Conservation (phyloP, 164 flowering plant species). For the Vitis rupestris region DNA sequence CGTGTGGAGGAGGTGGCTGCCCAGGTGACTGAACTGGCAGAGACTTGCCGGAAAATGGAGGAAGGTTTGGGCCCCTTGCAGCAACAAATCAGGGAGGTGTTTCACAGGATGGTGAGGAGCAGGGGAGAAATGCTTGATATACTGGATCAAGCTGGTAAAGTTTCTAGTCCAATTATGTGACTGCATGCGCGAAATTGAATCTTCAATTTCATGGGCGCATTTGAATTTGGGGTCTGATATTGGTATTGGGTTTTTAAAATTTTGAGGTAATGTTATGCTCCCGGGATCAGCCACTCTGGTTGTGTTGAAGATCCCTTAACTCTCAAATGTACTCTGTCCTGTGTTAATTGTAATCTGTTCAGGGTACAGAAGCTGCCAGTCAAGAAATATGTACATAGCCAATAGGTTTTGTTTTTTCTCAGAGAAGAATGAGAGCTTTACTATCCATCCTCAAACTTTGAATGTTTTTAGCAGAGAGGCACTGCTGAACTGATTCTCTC, state of each 20-base stretch:
- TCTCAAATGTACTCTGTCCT: not conserved
- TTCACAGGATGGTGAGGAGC: slow-evolving; percentile 75
- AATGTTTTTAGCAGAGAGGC: too few species aligned
- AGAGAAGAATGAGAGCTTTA: too few species aligned
- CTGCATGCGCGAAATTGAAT: not conserved
- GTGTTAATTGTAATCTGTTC: not conserved
- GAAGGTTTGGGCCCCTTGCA: slow-evolving; percentile 76
- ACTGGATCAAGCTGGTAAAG: slow-evolving; percentile 50
- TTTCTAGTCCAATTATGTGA: slow-evolving; percentile 25
- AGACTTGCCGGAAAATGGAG: slow-evolving; percentile 66
- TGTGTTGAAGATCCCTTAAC: slow-evolving; percentile 5
- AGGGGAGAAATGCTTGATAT: slow-evolving; percentile 58
- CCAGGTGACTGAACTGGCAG: slow-evolving; percentile 56
- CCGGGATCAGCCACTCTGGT: not conserved
- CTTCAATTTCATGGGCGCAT: not conserved
- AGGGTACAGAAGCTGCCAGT: too few species aligned
- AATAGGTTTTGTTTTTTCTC: too few species aligned
- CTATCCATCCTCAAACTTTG: too few species aligned
- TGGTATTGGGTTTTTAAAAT: not conserved
- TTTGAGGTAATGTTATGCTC: not conserved
- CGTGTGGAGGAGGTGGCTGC: slow-evolving; percentile 41
- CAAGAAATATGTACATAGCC: too few species aligned
- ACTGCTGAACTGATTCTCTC: too few species aligned
- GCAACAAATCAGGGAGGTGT: slow-evolving; percentile 74
- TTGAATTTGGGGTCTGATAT: not conserved